phyloP scores from a whole-genome alignment of 1,284 basidiomycete species.

The Blastosporella zonata region DNA sequence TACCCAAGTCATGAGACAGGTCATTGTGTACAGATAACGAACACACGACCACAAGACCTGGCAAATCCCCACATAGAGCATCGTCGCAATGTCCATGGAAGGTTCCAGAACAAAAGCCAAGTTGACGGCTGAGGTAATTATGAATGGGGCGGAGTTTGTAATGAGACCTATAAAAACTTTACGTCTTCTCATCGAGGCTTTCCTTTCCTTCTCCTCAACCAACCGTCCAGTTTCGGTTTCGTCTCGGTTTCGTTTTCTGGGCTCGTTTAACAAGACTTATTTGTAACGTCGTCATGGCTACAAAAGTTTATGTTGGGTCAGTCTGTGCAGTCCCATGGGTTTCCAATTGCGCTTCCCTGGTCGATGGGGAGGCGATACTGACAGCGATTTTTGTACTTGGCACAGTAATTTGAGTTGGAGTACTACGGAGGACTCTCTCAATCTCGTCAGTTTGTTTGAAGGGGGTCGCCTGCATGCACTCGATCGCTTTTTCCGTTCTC shows the following conservation, averaged over 20 bases:
- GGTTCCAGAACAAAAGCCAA: constrained; percentile 9
- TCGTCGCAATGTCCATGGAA: constrained; percentile 4
- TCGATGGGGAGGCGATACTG: constrained; percentile 47
- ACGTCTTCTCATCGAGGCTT: constrained; percentile 28
- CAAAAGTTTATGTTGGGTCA: constrained; percentile 87
- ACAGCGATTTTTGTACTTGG: constrained; percentile 40
- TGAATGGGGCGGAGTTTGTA: constrained; percentile 54
- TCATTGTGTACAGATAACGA: neutral
- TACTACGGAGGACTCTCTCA: constrained; percentile 87
- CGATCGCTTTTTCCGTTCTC: constrained; percentile 31
- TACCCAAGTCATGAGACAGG: constrained; percentile 7
- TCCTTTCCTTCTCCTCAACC: constrained; percentile 38
- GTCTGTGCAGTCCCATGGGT: constrained; percentile 49
- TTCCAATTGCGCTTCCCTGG: constrained; percentile 42
- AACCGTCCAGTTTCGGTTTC: constrained; percentile 47
- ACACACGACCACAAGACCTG: constrained; percentile 11
- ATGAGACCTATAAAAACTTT: constrained; percentile 46
- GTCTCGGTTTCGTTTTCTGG: constrained; percentile 36
- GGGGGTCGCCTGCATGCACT: constrained; percentile 30
- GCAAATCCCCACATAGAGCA: neutral
- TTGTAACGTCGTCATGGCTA: constrained; percentile 54
- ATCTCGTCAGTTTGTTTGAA: constrained; percentile 69
- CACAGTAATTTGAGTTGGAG: constrained; percentile 91
- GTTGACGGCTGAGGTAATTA: constrained; percentile 27
- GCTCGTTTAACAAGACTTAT: constrained; percentile 44